These are phyloP conservation scores for Zanthoxylum bungeanum DNA, from an alignment of 345 rosid genomes.

Conservation along the genomic window DNA sequence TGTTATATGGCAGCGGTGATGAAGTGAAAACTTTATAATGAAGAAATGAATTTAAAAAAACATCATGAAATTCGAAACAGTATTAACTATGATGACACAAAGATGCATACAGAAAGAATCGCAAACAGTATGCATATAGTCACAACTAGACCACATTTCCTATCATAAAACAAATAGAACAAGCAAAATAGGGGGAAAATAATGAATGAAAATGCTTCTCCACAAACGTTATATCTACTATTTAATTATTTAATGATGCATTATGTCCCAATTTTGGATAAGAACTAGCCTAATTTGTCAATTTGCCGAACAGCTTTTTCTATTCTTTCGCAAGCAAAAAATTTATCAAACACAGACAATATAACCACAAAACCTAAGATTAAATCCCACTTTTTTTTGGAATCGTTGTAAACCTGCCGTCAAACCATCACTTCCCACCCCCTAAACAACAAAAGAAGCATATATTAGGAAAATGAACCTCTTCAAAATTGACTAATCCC, in stretches of 20 bases:
- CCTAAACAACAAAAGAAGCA: no score
- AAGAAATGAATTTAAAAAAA: neutral
- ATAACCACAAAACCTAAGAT: neutral
- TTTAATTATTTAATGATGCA: neutral
- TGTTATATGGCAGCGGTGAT: neutral
- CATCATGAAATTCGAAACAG: neutral
- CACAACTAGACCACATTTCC: no score
- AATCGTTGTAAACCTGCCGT: no score
- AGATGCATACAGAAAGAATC: neutral
- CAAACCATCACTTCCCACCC: no score
- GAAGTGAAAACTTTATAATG: neutral
- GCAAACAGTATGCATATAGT: no score
- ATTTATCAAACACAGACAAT: neutral
- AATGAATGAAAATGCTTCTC: neutral
- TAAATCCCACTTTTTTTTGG: neutral
- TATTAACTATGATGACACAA: neutral
- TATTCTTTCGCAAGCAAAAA: neutral
- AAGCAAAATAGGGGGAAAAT: neutral
- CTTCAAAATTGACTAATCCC: neutral
- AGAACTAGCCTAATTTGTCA: neutral
- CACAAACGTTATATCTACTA: neutral
- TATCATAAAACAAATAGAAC: neutral
- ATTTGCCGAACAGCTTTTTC: neutral
- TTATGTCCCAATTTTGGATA: neutral
- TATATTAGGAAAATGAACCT: neutral